Evolutionary conservation across 495 filamentous ascomycete genomes (phyloP).

Genomic region (Sporormia fimetaria): DNA sequence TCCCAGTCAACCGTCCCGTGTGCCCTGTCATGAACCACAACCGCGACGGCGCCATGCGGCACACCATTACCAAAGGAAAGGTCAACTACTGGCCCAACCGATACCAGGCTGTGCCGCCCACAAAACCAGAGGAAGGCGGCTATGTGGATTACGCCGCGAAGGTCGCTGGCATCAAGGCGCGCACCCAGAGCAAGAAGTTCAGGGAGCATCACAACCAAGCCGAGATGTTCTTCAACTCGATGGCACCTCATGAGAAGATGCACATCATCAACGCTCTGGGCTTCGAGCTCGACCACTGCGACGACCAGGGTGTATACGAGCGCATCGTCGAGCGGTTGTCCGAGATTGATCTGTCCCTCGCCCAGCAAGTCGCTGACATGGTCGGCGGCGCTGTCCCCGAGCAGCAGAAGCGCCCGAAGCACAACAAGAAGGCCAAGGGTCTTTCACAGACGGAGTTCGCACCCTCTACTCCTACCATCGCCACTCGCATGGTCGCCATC

Average conservation of each 20-base stretch:
- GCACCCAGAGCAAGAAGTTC: slow-evolving; percentile 66
- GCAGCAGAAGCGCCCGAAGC: slow-evolving; percentile 23
- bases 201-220: slow-evolving; percentile 65
- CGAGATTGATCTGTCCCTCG: slow-evolving; percentile 62
- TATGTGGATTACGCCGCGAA: slow-evolving; percentile 59
- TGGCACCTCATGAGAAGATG: slow-evolving; percentile 55
- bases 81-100: slow-evolving; percentile 91
- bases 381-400: slow-evolving; percentile 18
- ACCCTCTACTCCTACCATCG: slow-evolving; percentile 52
- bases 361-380: slow-evolving; percentile 37
- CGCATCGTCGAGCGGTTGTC: slow-evolving; percentile 58
- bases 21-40: slow-evolving; percentile 78
- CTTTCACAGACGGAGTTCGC: slow-evolving; percentile 61
- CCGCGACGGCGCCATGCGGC: slow-evolving; percentile 57
- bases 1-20: slow-evolving; percentile 69
- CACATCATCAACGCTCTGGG: slow-evolving; percentile 60
- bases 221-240: slow-evolving; percentile 72
- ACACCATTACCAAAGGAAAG: slow-evolving; percentile 52
- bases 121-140: slow-evolving; percentile 46
- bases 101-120: slow-evolving; percentile 52
- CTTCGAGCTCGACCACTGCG: slow-evolving; percentile 86
- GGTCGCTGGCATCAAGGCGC: slow-evolving; percentile 57
- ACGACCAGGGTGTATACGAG: slow-evolving; percentile 69
- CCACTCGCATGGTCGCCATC: slow-evolving; percentile 62
- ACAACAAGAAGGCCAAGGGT: slow-evolving; percentile 51